These are phyloP conservation scores for Globisporangium recalcitrans DNA, from an alignment of 352 stramenopile genomes.

Conservation along the genomic window DNA sequence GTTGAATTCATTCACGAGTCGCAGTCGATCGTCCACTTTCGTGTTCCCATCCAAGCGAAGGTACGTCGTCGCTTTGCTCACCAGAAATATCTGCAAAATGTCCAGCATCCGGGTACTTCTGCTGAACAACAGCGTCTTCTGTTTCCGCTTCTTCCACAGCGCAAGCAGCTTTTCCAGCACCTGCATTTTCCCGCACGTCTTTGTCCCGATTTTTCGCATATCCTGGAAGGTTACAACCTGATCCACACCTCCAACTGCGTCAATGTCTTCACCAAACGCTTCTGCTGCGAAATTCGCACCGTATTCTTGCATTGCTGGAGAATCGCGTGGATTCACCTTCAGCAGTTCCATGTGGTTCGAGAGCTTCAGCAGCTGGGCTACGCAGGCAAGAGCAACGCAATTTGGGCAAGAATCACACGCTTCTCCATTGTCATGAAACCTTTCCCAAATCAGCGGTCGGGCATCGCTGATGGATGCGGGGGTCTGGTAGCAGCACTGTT, in stretches of 20 bases:
- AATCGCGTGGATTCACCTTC: constrained; percentile 61
- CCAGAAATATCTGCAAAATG: constrained; percentile 74
- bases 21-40: constrained; percentile 65
- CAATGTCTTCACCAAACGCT: constrained; percentile 54
- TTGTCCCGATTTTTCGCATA: constrained; percentile 49
- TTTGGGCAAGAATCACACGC: constrained; percentile 61
- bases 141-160: constrained; percentile 52
- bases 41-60: constrained; percentile 64
- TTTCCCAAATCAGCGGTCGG: constrained; percentile 49
- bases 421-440: constrained; percentile 44
- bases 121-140: constrained; percentile 76
- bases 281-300: constrained; percentile 45
- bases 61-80: constrained; percentile 59
- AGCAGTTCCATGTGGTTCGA: constrained; percentile 80
- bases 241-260: constrained; percentile 47
- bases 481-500: constrained; percentile 59
- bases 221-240: constrained; percentile 56
- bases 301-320: constrained; percentile 47
- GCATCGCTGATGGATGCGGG: constrained; percentile 18
- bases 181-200: constrained; percentile 81
- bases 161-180: constrained; percentile 67
- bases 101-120: constrained; percentile 77
- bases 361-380: constrained; percentile 71
- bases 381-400: constrained; percentile 66
- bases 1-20: constrained; percentile 78